A percentile compares a stretch with the other conserved stretches of the same genome.
These are phyloP conservation scores for Chalciporus piperatus DNA, from an alignment of 768 basidiomycete species.

Conservation along the genomic window DNA sequence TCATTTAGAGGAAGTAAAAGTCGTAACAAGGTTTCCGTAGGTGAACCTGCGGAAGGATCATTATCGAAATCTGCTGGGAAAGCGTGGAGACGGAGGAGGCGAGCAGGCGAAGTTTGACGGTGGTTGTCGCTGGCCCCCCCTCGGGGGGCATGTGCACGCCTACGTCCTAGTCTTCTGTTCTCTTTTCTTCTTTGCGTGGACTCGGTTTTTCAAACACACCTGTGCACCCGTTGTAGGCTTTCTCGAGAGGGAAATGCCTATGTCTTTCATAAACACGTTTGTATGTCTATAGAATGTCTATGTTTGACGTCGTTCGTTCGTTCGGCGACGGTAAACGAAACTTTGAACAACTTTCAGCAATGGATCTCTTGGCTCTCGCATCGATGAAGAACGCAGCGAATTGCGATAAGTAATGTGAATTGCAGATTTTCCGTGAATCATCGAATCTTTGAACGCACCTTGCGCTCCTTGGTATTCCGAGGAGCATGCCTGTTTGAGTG, in stretches of 20 bases:
- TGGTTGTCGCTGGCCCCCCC: slow-evolving; percentile 3
- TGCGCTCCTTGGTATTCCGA: slow-evolving; percentile 74
- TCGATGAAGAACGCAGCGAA: slow-evolving; percentile 81
- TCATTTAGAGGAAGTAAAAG: slow-evolving; percentile 85
- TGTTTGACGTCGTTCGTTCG: no score
- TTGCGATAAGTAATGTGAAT: slow-evolving; percentile 82
- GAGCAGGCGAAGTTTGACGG: no score
- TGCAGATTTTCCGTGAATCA: slow-evolving; percentile 56
- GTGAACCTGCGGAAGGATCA: slow-evolving; percentile 83
- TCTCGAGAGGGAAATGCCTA: slow-evolving; percentile 2
- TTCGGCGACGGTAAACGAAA: neutral
- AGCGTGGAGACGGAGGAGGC: slow-evolving; percentile 5
- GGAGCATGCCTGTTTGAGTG: slow-evolving; percentile 77
- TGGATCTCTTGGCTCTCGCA: slow-evolving; percentile 77
- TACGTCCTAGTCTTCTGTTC: no score
- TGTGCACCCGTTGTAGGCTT: slow-evolving; percentile 9
- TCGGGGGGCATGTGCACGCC: slow-evolving; percentile 9
- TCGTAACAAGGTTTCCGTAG: slow-evolving; percentile 80
- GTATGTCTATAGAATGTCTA: slow-evolving; percentile 30
- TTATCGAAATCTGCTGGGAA: slow-evolving; percentile 40
- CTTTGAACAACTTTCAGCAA: slow-evolving; percentile 49
- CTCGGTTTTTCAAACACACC: neutral
- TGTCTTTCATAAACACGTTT: slow-evolving; percentile 9
- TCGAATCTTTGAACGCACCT: slow-evolving; percentile 83
- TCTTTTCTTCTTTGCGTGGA: neutral